Conservation (phyloP, 495 filamentous ascomycete species). For the Pseudomonodictys pantanalensis region DNA sequence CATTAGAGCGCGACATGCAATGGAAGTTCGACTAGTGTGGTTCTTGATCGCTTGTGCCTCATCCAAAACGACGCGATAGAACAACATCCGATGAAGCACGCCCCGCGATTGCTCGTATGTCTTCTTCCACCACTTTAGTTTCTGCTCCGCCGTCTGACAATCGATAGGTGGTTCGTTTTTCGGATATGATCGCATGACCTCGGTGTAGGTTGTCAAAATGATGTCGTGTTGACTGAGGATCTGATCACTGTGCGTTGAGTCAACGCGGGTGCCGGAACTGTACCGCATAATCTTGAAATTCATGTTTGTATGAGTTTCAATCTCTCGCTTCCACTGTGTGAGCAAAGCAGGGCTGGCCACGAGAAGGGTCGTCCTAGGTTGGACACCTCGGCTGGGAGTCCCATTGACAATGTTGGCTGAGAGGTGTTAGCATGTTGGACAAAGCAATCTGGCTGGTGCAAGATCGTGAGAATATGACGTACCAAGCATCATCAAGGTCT, state of each 20-base stretch:
- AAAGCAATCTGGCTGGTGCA: not conserved
- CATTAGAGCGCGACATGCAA: conserved; percentile 54
- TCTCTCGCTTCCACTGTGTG: conserved; percentile 46
- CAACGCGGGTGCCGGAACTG: conserved; percentile 7
- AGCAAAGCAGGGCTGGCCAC: conserved; percentile 48
- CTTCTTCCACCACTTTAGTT: conserved; percentile 43
- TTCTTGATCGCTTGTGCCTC: conserved; percentile 68
- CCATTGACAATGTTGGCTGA: conserved; percentile 38
- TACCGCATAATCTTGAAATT: conserved; percentile 18
- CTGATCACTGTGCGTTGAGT: conserved; percentile 12
- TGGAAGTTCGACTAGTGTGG: conserved; percentile 44
- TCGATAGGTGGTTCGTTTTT: conserved; percentile 35
- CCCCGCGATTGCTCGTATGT: conserved; percentile 41
- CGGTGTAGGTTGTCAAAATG: conserved; percentile 52
- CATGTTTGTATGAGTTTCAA: conserved; percentile 41
- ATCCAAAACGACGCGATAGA: conserved; percentile 57
- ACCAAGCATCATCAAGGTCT: conserved; percentile 51
- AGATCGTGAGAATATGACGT: conserved; percentile 47
- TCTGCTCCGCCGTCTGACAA: conserved; percentile 30
- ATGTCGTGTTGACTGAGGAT: conserved; percentile 25
- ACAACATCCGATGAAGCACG: conserved; percentile 50
- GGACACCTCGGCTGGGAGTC: conserved; percentile 13
- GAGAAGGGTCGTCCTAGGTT: conserved; percentile 49
- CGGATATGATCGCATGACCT: conserved; percentile 54
- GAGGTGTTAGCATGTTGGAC: conserved; percentile 1